phyloP scores from a whole-genome alignment of 768 basidiomycete genomes.

The Cystobasidium tubakii region DNA sequence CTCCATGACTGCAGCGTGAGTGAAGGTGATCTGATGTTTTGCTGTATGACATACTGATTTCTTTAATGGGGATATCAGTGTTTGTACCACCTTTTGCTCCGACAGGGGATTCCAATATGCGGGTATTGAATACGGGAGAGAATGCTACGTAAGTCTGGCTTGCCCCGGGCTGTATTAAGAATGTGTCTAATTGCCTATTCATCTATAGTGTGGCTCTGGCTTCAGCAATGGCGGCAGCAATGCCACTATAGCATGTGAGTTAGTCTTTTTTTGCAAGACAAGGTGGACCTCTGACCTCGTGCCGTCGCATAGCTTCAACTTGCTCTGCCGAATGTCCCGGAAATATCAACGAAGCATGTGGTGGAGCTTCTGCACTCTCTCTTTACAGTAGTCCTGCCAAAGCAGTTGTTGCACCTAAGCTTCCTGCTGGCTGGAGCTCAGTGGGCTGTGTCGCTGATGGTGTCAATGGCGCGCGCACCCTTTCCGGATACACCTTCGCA shows the following conservation, averaged over 20 bases:
- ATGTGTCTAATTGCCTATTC: background rate
- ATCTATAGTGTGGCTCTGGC: slow-evolving; percentile 14
- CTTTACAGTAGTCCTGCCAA: slow-evolving; percentile 6
- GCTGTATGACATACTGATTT: too few relatives aligned
- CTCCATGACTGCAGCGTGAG: slow-evolving; percentile 16
- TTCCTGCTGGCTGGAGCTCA: slow-evolving; percentile 7
- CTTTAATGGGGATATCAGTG: too few relatives aligned
- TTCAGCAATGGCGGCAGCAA: slow-evolving; percentile 20
- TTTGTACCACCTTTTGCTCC: slow-evolving; percentile 15
- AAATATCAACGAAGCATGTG: background rate
- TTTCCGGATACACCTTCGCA: background rate
- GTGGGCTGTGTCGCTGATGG: background rate
- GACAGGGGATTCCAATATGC: background rate
- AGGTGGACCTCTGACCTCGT: too few relatives aligned
- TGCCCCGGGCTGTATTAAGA: background rate
- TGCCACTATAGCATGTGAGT: background rate
- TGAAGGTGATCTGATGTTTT: too few relatives aligned
- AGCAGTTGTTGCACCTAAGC: background rate
- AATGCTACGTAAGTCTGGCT: slow-evolving; percentile 13
- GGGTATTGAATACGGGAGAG: slow-evolving; percentile 18
- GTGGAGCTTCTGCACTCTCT: slow-evolving; percentile 8
- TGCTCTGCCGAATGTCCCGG: slow-evolving; percentile 15
- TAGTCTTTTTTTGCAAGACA: too few relatives aligned
- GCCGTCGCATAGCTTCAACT: background rate
- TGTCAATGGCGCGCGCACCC: background rate